Percentiles rank a stretch among this genome's conserved stretches.
These are phyloP conservation scores for Tanacetum coccineum DNA, from an alignment of 129 eudicot species.

Conservation along the genomic window DNA sequence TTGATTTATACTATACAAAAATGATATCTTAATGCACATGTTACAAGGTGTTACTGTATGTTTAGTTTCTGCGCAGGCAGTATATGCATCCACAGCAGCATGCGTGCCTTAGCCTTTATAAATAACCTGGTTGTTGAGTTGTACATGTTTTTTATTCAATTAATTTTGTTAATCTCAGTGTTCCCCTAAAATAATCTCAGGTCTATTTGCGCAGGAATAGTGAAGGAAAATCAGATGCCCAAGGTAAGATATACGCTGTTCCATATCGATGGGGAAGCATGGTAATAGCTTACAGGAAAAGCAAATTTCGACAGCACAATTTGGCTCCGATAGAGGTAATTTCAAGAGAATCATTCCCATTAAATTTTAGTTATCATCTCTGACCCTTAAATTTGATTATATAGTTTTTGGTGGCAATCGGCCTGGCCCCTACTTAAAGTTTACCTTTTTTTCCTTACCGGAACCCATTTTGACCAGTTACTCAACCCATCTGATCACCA, in stretches of 20 bases:
- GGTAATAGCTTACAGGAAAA: too few species aligned
- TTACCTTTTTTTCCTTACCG: background rate
- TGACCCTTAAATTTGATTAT: background rate
- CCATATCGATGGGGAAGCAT: slow-evolving; percentile 51
- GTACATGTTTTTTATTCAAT: background rate
- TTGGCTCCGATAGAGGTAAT: slow-evolving; percentile 80
- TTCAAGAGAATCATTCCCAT: background rate
- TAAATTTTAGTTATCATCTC: too few species aligned
- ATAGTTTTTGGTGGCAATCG: background rate
- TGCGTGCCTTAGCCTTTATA: background rate
- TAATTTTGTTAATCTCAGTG: slow-evolving; percentile 11
- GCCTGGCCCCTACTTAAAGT: background rate
- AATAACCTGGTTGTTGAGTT: slow-evolving; percentile 1
- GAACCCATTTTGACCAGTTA: background rate
- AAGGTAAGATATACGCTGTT: slow-evolving; percentile 63
- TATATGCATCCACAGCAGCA: slow-evolving; percentile 9
- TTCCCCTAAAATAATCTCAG: background rate
- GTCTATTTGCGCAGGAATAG: too few species aligned
- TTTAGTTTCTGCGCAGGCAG: slow-evolving; percentile 5
- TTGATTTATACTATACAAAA: background rate
- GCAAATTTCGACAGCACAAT: slow-evolving; percentile 61
- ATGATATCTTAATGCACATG: slow-evolving; percentile 2
- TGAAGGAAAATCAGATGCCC: too few species aligned
- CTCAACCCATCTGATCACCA: background rate
- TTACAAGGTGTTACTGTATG: background rate